phyloP scores from a whole-genome alignment of 1,284 basidiomycete species.

The Volvariella volvacea region DNA sequence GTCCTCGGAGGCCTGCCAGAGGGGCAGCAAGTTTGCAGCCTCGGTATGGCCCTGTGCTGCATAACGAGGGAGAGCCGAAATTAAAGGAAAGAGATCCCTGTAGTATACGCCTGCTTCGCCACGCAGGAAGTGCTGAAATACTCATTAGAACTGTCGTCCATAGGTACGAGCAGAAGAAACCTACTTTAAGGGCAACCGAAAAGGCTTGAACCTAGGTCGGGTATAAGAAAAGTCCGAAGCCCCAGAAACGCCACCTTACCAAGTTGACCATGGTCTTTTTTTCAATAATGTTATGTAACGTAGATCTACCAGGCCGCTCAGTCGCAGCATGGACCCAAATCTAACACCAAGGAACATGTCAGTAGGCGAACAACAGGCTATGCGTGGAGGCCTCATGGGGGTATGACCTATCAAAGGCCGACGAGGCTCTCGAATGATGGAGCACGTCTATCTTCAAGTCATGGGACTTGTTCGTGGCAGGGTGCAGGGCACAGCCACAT shows the following conservation, averaged over 20 bases:
- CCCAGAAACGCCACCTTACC: slow-evolving; percentile 20
- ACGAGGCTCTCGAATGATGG: no score
- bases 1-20: slow-evolving; percentile 46
- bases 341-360: slow-evolving; percentile 17
- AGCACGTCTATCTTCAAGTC: no score
- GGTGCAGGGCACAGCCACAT: neutral
- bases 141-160: neutral
- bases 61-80: slow-evolving; percentile 57
- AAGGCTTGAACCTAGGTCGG: slow-evolving; percentile 51
- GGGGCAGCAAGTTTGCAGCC: slow-evolving; percentile 38
- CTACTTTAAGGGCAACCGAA: slow-evolving; percentile 53
- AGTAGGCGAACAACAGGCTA: no score
- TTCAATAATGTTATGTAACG: slow-evolving; percentile 51
- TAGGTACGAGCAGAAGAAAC: neutral
- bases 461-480: no score
- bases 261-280: slow-evolving; percentile 72
- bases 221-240: neutral
- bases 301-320: slow-evolving; percentile 26
- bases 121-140: slow-evolving; percentile 52
- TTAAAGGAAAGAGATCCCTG: slow-evolving; percentile 56
- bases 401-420: no score
- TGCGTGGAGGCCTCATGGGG: no score
- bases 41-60: slow-evolving; percentile 20
- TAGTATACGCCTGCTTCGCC: slow-evolving; percentile 59
- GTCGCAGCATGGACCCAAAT: slow-evolving; percentile 59